phyloP scores from a whole-genome alignment of 371 early-diverging fungal species.

The Mucor saturninus region DNA sequence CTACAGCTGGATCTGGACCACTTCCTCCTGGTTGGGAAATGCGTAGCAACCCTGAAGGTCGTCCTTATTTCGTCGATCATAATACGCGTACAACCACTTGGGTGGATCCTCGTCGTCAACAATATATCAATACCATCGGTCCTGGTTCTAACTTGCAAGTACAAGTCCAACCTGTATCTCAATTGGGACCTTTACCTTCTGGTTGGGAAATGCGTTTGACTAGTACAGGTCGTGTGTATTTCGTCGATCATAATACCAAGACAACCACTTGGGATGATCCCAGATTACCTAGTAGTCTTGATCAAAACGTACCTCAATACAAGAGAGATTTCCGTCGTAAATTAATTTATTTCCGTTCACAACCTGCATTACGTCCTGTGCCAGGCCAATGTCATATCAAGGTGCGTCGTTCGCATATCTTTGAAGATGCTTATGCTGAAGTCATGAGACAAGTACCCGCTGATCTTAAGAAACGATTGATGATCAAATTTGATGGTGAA shows the following conservation, averaged over 20 bases:
- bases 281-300: slow-evolving; percentile 90
- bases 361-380: slow-evolving; percentile 88
- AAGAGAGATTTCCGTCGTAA: slow-evolving; percentile 98
- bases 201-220: slow-evolving; percentile 99
- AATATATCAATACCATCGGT: slow-evolving; percentile 60
- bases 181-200: slow-evolving; percentile 88
- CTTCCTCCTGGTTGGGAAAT: slow-evolving; percentile 45
- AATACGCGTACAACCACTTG: slow-evolving; percentile 97
- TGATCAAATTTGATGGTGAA: slow-evolving; percentile 98
- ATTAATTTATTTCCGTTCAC: slow-evolving; percentile 93
- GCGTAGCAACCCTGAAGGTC: slow-evolving; percentile 87
- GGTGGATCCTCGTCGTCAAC: slow-evolving; percentile 87
- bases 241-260: slow-evolving; percentile 94
- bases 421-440: slow-evolving; percentile 94
- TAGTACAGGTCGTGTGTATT: slow-evolving; percentile 89
- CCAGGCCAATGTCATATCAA: slow-evolving; percentile 94
- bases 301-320: slow-evolving; percentile 95
- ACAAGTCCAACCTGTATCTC: slow-evolving; percentile 74
- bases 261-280: slow-evolving; percentile 98
- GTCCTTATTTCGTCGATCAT: slow-evolving; percentile 97
- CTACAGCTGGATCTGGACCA: slow-evolving; percentile 76
- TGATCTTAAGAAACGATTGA: slow-evolving; percentile 92
- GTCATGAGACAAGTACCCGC: slow-evolving; percentile 86
- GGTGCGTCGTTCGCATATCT: slow-evolving; percentile 85
- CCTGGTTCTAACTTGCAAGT: slow-evolving; percentile 61